phyloP scores from a whole-genome alignment of 73 alveolate genomes.

The Paramecium pentaurelia region DNA sequence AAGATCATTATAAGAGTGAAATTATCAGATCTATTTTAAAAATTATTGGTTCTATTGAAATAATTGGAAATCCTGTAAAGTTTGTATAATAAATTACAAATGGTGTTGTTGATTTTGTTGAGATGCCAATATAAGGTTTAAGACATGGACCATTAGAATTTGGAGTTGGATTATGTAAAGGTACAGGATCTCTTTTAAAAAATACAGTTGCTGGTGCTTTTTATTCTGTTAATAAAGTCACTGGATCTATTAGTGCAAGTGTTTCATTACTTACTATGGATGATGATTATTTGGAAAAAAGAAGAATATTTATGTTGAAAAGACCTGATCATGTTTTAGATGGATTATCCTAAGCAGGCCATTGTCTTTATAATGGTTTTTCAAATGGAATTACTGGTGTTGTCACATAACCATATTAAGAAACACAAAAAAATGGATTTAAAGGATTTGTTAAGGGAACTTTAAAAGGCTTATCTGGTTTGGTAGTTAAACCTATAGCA shows the following conservation, averaged over 20 bases:
- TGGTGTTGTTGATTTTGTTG: slow-evolving; percentile 94
- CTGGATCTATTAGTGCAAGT: slow-evolving; percentile 90
- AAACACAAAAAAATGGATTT: slow-evolving; percentile 82
- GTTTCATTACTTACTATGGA: slow-evolving; percentile 78
- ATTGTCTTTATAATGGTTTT: slow-evolving; percentile 71
- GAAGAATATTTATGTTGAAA: slow-evolving; percentile 84
- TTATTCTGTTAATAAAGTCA: slow-evolving; percentile 87
- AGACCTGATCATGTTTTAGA: slow-evolving; percentile 90
- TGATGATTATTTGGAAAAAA: slow-evolving; percentile 84
- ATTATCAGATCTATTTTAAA: slow-evolving; percentile 64
- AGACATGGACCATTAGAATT: slow-evolving; percentile 86
- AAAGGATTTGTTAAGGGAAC: slow-evolving; percentile 93
- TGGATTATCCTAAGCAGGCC: slow-evolving; percentile 90
- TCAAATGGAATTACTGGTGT: slow-evolving; percentile 94
- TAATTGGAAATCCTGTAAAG: slow-evolving; percentile 95
- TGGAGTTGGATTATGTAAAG: slow-evolving; percentile 89
- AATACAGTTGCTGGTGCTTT: slow-evolving; percentile 95
- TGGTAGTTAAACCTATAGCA: slow-evolving; percentile 92
- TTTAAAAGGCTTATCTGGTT: slow-evolving; percentile 95
- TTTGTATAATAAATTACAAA: slow-evolving; percentile 87
- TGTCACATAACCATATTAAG: slow-evolving; percentile 89
- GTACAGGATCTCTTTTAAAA: slow-evolving; percentile 88
- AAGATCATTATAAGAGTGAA: slow-evolving; percentile 70
- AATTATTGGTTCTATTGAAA: slow-evolving; percentile 79
- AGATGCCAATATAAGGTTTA: slow-evolving; percentile 92